phyloP scores from a whole-genome alignment of 192 early-diverging fungal genomes.

The Podila clonocystis region DNA sequence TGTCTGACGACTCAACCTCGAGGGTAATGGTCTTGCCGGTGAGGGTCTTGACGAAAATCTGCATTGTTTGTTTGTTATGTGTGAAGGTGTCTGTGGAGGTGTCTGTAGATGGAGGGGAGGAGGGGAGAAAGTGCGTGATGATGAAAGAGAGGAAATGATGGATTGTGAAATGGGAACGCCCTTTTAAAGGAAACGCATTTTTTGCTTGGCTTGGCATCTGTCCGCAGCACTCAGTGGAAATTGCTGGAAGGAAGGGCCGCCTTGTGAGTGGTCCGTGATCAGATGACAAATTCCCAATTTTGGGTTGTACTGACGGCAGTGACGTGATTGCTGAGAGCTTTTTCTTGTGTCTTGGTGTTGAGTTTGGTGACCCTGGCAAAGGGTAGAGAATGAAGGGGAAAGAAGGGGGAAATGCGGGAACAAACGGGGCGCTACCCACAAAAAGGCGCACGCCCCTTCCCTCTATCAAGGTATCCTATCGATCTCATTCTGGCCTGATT shows the following conservation, averaged over 20 bases:
- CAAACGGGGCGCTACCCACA: no score
- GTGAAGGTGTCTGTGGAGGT: background rate
- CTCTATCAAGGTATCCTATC: no score
- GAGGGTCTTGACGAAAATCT: constrained; percentile 83
- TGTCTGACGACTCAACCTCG: constrained; percentile 81
- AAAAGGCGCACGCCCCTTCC: no score
- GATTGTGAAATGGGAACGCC: background rate
- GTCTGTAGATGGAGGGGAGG: background rate
- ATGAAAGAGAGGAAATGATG: constrained; percentile 6
- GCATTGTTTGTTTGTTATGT: constrained; percentile 60
- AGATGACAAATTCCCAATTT: background rate
- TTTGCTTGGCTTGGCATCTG: no score
- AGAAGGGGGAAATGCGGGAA: no score
- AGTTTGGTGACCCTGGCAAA: no score
- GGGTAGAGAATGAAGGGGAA: no score
- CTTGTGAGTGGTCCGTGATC: background rate
- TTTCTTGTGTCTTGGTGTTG: background rate
- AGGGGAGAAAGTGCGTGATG: background rate
- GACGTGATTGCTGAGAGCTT: background rate
- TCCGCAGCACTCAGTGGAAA: background rate
- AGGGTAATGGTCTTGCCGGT: constrained; percentile 83
- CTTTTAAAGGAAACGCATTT: background rate
- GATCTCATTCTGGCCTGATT: no score
- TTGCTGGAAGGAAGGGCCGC: background rate
- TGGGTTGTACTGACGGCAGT: background rate